A percentile compares a stretch with the other conserved stretches of the same genome.
Conservation (phyloP, 169 alveolate species). For the Cryptosporidium parvum region DNA sequence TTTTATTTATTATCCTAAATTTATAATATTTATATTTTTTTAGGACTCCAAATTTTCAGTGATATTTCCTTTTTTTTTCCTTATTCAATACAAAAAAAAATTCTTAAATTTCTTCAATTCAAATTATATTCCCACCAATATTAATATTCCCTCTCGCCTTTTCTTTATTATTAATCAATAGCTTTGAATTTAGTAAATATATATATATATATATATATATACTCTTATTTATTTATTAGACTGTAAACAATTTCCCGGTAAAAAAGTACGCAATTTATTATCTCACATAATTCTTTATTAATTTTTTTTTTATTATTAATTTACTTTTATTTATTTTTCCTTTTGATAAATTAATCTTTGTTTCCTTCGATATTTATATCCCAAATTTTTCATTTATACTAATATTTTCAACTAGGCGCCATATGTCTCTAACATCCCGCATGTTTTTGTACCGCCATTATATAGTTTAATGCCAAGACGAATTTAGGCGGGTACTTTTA, state of each 20-base stretch:
- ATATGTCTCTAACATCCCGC: slow-evolving; percentile 39
- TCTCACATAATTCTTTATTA: not conserved
- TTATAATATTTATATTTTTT: not conserved
- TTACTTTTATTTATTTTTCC: not conserved
- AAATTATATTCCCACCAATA: slow-evolving; percentile 8
- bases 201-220: not conserved
- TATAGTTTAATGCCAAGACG: not conserved
- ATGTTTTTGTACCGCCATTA: not conserved
- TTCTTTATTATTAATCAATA: not conserved
- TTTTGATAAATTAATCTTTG: not conserved
- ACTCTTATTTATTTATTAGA: not conserved
- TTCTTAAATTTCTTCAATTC: not conserved
- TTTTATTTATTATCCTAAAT: not conserved
- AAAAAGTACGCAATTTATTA: not conserved
- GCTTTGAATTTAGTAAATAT: not conserved
- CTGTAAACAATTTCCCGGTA: not conserved
- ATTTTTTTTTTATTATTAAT: not conserved
- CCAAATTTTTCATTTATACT: not conserved
- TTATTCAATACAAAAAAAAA: not conserved
- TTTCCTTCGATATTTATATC: not conserved
- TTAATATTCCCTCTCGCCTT: slow-evolving; percentile 2
- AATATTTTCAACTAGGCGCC: slow-evolving; percentile 2
- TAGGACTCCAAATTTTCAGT: slow-evolving; percentile 6
- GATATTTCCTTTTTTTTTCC: not conserved
- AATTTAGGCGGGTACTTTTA: slow-evolving; percentile 4